Evolutionary conservation across 768 basidiomycete species (phyloP), one percentile per base, ranked within the genome.

Genomic region (Collybiopsis confluens): DNA sequence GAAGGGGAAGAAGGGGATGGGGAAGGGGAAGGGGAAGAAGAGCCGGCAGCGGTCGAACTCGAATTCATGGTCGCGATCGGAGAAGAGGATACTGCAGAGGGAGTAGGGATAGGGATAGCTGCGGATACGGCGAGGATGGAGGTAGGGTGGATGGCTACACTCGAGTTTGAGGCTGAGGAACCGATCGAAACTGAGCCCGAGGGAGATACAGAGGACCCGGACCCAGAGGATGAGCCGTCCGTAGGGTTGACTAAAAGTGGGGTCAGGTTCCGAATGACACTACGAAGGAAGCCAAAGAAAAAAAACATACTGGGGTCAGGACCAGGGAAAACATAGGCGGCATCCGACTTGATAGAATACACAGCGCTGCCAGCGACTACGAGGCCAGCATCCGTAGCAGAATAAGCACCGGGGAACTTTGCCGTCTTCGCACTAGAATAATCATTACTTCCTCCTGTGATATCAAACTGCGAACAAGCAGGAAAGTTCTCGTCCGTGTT

Each of bases 351-450:
- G 6, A 51, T 40, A 3, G 50, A 51, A 21, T 51, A 51, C n/a
- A 51, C 26, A 4, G 50, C 50, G 11, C 38, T 41, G 26, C 50
- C 50, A 4, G 50, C 50, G 28, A 40, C 50, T 4, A 38, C 18
- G 27, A 51, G 50, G 15, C 50, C 50, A 18, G 26, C 41, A 33
- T 51, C 38, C 20, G 38, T 9, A 36, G 50, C 50, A 40, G 50
- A 40, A 30, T 51, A 51, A 3, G 50, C 50, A n/a, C 50, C 50
- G n/a, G 50, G 50, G 26, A 51, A 51, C 26, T 43, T 7, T 15
- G 50, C 41, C 8, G 38, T 51, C 26, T 51, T 16, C 2, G 50
- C 50, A 23, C 38, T 51, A 13, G 38, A 41, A 28, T 51, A 51
- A n/a, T 23, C 20, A 28, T 51, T 51, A 15, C 26, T 41, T 38